Base-by-base conservation (phyloP, 768 basidiomycete species). In the Termitomyces sp. region DNA sequence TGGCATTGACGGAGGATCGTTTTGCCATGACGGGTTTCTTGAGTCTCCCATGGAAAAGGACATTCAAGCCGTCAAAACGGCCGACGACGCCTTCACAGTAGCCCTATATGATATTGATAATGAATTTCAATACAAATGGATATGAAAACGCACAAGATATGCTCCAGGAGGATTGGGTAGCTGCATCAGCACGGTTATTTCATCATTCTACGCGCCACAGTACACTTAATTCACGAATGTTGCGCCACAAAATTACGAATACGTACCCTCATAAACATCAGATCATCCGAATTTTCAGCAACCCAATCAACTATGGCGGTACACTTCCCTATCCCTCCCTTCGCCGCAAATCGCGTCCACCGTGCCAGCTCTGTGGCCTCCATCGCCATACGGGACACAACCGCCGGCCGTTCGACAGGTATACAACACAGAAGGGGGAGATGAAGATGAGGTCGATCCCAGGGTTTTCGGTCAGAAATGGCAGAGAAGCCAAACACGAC, bases 1-100 rank as follows among this genome's bases (percentile, higher is more conserved):
- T 50, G 2, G 61, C 55, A 6, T 59, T 60, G 22, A 57, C 73
- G 54, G 80, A 82, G 1, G 75, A 72, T 1, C 90, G 81, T 68
- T 88, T 91, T 3, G 89, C 80, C 76, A 88, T 86, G 58, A 94
- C 73, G 0, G 89, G 88, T 51, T 82, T 85, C 75, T 94, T 94
- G 57, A 94, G 79, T 60, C 83, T 88, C 3, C 79, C 75, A 56
- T 83, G 83, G 63, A 93, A 89, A 7, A 72, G 79, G 10, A 94
- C 91, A 54, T 86, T 73, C 20, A 68, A 59, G 0, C 79, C 84
- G 16, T 72, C 70, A 64, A 94, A 93, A 5, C 83, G 78, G 10
- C 91, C 91, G 2, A 94, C 88, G 50, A 94, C 88, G 50, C 86
- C 91, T 71, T 94, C 91, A 64, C 91, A 94, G 60, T 86, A 89